Evolutionary conservation across 352 stramenopile genomes (phyloP), one percentile per base, ranked within the genome.

Genomic region (Phytophthora sansomeana): DNA sequence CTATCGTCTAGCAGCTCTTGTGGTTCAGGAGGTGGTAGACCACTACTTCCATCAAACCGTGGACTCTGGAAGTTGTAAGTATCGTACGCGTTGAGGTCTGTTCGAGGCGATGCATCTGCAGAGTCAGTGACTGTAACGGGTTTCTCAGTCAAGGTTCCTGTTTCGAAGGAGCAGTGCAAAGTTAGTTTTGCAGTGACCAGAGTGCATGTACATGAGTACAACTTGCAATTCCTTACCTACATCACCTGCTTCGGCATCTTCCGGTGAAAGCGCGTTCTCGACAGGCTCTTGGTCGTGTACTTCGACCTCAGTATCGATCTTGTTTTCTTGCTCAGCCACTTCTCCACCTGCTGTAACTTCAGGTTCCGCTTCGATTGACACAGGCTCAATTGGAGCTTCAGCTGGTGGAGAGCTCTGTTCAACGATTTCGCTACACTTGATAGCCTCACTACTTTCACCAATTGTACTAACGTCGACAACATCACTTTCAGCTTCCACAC

Each of bases 71-170:
- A 70, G 26, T 66, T 59, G 57, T 60, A 72, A 24, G 57, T 60
- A 28, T 77, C 63, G 38, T 55, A 81, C 5, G 65, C 54, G 24
- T 79, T 77, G 13, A 75, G 16, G 19, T 79, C 57, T 26, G 48
- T 39, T 10, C 5, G 9, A 30, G 41, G 11, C 1, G 57, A 14
- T 6, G 38, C 30, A 21, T 29, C 32, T 30, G 28, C 29, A 26
- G 24, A 7, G 44, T 38, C 44, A 14, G 35, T 14, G 41, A 24
- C 21, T 24, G 33, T 6, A 28, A 26, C 8, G 16, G 7, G 9
- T n/a, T 43, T 17, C 5, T 43, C 36, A n/a, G 16, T 43, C 36
- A 43, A 24, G 38, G 38, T 44, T 44, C n/a, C 6, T 19, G 6
- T 19, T 44, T 26, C 17, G 9, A 24, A 44, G 14, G 21, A 24